These are phyloP conservation scores for Solanum stenotomum DNA, from an alignment of 257 asterid genomes.

Conservation along the genomic window DNA sequence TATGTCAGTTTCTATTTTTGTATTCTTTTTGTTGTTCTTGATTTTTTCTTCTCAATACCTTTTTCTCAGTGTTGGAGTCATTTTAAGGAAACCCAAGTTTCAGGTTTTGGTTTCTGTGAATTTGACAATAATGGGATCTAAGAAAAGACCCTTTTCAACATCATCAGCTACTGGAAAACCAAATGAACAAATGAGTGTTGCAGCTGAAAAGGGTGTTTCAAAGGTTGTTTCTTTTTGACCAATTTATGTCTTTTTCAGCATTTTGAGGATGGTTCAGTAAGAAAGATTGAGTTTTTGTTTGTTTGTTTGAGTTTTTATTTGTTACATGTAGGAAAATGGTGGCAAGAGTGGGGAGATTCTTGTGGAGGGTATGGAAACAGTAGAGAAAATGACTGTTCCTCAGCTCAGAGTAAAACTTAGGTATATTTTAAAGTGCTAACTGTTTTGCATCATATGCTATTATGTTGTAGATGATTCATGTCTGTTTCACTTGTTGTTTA, in stretches of 20 bases:
- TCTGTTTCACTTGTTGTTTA: not conserved
- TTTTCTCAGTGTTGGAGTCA: not conserved
- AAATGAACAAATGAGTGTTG: slow-evolving; percentile 4
- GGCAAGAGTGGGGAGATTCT: slow-evolving; percentile 9
- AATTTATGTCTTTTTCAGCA: not conserved
- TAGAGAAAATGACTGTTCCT: slow-evolving; percentile 58
- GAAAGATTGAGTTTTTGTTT: not conserved
- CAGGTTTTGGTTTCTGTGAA: slow-evolving; percentile 6
- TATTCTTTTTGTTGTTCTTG: not conserved
- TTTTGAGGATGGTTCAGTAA: not conserved
- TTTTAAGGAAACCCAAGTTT: not conserved
- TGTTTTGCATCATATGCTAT: not conserved
- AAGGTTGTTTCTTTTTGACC: not conserved
- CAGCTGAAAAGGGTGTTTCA: not conserved
- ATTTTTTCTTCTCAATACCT: not conserved
- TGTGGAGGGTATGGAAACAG: slow-evolving; percentile 27
- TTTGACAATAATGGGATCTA: slow-evolving; percentile 39
- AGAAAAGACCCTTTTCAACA: slow-evolving; percentile 20
- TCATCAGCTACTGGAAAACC: slow-evolving; percentile 21
- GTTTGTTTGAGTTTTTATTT: not conserved
- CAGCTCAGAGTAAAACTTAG: slow-evolving; percentile 58
- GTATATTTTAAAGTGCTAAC: slow-evolving; percentile 10
- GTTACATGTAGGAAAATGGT: slow-evolving; percentile 24
- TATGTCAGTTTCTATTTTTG: not conserved
- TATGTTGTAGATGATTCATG: not conserved